Evolutionary conservation across 2,329 filamentous ascomycete species (phyloP), one percentile per base, ranked within the genome.

Genomic region (Cordyceps farinosa): DNA sequence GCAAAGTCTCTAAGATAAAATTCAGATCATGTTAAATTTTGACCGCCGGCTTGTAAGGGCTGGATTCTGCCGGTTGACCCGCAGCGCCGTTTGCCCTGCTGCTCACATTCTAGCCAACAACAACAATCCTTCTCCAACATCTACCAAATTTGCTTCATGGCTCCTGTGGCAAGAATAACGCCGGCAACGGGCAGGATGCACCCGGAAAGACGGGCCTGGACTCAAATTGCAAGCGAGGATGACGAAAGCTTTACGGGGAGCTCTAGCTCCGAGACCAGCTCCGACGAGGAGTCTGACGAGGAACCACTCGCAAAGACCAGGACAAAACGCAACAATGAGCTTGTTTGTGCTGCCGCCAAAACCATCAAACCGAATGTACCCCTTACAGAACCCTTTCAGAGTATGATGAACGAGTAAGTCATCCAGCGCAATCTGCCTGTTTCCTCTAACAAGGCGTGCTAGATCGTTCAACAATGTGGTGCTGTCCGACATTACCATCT

Each of bases 401-500:
- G 22, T 17, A 61, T 61, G 58, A 61, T 61, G 58, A 38, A 61
- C 30, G 50, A 53, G 58, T 61, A 45, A 17, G 47, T n/a, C 27
- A 36, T 34, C 15, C 8, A 22, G 3, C 10, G 15, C 17, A 5
- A 11, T 51, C 5, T 29, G 17, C 34, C 22, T n/a, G 27, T 8
- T 45, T 11, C 22, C 22, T 34, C 48, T 61, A 42, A 61, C 27
- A 6, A 34, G 10, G 5, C 22, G 22, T 22, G 1, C 36, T n/a
- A 61, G 58, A n/a, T 61, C 58, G 10, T 61, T 61, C 50, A 53
- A 53, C 58, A 61, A 47, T 7, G 30, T 22, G 3, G 17, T 38
- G 7, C 30, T 61, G 2, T 61, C 58, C 11, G 58, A 61, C 27
- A 30, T 61, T 10, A 53, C 47, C 29, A 38, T 61, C 5, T 45